Conservation (phyloP, 23 red algal genomes). For the Chondrus crispus region DNA sequence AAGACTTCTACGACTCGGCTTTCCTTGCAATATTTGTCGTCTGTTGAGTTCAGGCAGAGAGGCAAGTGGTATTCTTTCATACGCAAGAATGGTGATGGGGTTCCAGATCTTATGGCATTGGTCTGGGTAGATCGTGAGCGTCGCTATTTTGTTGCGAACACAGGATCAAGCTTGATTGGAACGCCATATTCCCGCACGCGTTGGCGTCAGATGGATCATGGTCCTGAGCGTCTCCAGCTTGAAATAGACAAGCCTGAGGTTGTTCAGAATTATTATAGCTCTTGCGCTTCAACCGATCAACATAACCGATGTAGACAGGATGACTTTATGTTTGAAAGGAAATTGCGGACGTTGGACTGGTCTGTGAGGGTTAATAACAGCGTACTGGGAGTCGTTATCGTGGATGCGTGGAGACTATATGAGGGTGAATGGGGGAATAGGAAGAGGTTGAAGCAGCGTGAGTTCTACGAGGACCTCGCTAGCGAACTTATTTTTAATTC, state of each 20-base stretch:
- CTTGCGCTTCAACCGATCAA: not conserved
- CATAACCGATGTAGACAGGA: constrained; percentile 1
- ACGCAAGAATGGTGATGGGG: not conserved
- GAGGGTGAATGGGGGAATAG: not conserved
- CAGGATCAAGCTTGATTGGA: not conserved
- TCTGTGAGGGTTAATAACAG: not conserved
- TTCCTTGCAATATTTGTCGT: not conserved
- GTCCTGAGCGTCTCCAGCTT: not conserved
- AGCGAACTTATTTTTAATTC: not conserved
- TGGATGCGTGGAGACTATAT: not conserved
- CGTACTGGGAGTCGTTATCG: not conserved
- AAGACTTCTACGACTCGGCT: not conserved
- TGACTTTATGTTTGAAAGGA: not conserved
- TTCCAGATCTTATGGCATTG: not conserved
- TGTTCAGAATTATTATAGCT: not conserved
- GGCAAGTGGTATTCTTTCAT: not conserved
- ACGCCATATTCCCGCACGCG: not conserved
- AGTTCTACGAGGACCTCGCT: constrained; percentile 12
- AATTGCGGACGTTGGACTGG: not conserved
- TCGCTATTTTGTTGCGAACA: not conserved
- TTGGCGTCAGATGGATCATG: not conserved
- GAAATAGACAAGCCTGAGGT: not conserved
- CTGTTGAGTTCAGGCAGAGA: not conserved
- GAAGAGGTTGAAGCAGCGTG: not conserved
- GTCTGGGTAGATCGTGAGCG: constrained; percentile 18